These are phyloP conservation scores for Sugiyamaella grinbergsii DNA, from an alignment of 1,139 yeast species.

Conservation along the genomic window DNA sequence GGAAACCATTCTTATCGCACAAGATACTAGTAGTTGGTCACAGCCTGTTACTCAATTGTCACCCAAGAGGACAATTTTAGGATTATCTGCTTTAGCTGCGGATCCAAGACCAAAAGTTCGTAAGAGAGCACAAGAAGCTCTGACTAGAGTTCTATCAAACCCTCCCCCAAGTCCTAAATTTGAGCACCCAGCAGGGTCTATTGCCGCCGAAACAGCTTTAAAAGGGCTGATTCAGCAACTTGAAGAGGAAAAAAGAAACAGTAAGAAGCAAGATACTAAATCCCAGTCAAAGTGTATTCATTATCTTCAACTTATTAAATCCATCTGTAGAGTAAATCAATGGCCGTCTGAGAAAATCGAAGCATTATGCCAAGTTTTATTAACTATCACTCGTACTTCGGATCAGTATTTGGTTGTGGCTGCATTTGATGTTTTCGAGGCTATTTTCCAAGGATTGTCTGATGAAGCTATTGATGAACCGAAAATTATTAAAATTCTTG, in stretches of 20 bases:
- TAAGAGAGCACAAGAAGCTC: constrained; percentile 90
- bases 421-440: constrained; percentile 84
- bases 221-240: constrained; percentile 52
- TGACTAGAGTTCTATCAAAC: constrained; percentile 58
- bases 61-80: constrained; percentile 80
- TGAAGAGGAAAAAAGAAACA: constrained; percentile 46
- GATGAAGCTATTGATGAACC: constrained; percentile 54
- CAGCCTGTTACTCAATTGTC: constrained; percentile 53
- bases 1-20: constrained; percentile 77
- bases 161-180: constrained; percentile 85
- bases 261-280: constrained; percentile 26
- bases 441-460: constrained; percentile 74
- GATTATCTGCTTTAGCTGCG: constrained; percentile 73
- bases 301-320: constrained; percentile 68
- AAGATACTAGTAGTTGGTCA: constrained; percentile 78
- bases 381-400: constrained; percentile 75
- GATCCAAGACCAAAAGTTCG: constrained; percentile 96
- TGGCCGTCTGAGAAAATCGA: constrained; percentile 81
- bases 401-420: constrained; percentile 82
- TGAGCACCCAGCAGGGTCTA: constrained; percentile 71
- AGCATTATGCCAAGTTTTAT: constrained; percentile 69
- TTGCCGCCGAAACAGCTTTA: constrained; percentile 70
- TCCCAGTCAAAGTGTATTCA: constrained; percentile 64
- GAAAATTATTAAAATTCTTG: constrained; percentile 63
- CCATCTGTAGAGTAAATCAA: constrained; percentile 69